Percentiles rank a stretch among this genome's conserved stretches.
Evolutionary conservation across 495 filamentous ascomycete genomes (phyloP).

Genomic region (Trichocladium uniseriatum): DNA sequence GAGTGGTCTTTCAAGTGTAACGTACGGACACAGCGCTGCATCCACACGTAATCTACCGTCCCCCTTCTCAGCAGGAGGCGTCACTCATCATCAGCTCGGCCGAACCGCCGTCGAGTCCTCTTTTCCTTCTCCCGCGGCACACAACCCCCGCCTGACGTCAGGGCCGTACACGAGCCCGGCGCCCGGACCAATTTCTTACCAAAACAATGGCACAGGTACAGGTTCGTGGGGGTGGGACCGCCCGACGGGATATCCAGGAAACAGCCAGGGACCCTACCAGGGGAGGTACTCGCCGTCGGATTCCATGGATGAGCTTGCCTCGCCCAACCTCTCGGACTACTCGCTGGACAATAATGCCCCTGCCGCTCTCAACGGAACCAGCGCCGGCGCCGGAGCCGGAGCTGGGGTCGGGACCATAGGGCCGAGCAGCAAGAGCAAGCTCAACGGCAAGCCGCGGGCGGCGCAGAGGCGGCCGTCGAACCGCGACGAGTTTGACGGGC

Average conservation of each 20-base stretch:
- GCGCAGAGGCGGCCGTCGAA: constrained; percentile 68
- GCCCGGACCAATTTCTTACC: constrained; percentile 16
- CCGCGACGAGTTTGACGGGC: constrained; percentile 82
- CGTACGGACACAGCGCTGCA: constrained; percentile 29
- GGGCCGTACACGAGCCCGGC: constrained; percentile 25
- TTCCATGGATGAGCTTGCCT: constrained; percentile 40
- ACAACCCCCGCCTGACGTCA: constrained; percentile 29
- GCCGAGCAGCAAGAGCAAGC: constrained; percentile 35
- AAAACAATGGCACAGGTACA: constrained; percentile 28
- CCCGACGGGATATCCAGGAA: constrained; percentile 7
- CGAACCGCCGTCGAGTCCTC: constrained; percentile 26
- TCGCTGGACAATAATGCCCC: constrained; percentile 28
- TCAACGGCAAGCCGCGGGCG: constrained; percentile 42
- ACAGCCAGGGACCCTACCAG: constrained; percentile 8
- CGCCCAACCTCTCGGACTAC: constrained; percentile 37
- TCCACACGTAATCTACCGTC: constrained; percentile 31
- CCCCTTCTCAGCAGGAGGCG: constrained; percentile 13
- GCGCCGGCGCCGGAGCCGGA: too few species aligned
- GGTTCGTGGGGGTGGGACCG: constrained; percentile 33
- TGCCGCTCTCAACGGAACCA: too few species aligned
- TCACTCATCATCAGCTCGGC: constrained; percentile 14
- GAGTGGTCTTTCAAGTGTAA: constrained; percentile 29
- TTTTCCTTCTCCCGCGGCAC: constrained; percentile 24
- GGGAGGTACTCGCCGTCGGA: constrained; percentile 37
- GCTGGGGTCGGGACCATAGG: constrained; percentile 22